These are phyloP conservation scores for Ustilago tritici DNA, from an alignment of 1,284 basidiomycete genomes.

Conservation along the genomic window DNA sequence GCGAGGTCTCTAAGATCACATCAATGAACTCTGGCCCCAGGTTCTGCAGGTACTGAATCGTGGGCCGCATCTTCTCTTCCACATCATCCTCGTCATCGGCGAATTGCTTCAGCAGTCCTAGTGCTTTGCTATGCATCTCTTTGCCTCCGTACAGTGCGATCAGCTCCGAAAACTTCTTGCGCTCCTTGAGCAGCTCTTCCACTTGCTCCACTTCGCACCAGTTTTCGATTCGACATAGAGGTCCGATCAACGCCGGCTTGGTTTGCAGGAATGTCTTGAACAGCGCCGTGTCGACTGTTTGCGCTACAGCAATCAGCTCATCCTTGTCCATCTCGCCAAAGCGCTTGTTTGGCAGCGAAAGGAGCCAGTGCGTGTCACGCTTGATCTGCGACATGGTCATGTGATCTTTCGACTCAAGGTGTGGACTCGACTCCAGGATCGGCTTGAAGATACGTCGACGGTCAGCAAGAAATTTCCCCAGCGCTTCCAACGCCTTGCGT, in stretches of 20 bases:
- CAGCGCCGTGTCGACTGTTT: slow-evolving; percentile 93
- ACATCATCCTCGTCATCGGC: slow-evolving; percentile 78
- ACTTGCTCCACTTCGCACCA: slow-evolving; percentile 98
- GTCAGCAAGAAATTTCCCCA: slow-evolving; percentile 67
- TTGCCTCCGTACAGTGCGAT: slow-evolving; percentile 92
- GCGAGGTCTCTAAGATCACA: slow-evolving; percentile 72
- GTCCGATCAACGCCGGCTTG: slow-evolving; percentile 84
- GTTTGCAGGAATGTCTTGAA: slow-evolving; percentile 92
- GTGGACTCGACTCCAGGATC: slow-evolving; percentile 48
- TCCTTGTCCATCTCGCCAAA: slow-evolving; percentile 55
- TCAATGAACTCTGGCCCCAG: slow-evolving; percentile 73
- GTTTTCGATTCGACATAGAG: slow-evolving; percentile 89
- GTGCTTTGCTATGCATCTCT: slow-evolving; percentile 91
- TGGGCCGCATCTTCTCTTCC: slow-evolving; percentile 83
- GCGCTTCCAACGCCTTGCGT: slow-evolving; percentile 59
- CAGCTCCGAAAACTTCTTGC: slow-evolving; percentile 90
- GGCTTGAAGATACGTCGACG: slow-evolving; percentile 66
- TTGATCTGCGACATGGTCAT: slow-evolving; percentile 57
- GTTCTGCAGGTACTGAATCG: slow-evolving; percentile 89
- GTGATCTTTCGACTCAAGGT: slow-evolving; percentile 47
- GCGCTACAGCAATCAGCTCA: slow-evolving; percentile 76
- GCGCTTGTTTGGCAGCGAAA: slow-evolving; percentile 51
- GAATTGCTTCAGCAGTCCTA: slow-evolving; percentile 81
- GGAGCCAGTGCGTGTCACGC: slow-evolving; percentile 55
- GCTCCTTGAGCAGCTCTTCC: slow-evolving; percentile 83